These are phyloP conservation scores for Thymus quinquecostatus DNA, from an alignment of 257 asterid species.

Conservation along the genomic window DNA sequence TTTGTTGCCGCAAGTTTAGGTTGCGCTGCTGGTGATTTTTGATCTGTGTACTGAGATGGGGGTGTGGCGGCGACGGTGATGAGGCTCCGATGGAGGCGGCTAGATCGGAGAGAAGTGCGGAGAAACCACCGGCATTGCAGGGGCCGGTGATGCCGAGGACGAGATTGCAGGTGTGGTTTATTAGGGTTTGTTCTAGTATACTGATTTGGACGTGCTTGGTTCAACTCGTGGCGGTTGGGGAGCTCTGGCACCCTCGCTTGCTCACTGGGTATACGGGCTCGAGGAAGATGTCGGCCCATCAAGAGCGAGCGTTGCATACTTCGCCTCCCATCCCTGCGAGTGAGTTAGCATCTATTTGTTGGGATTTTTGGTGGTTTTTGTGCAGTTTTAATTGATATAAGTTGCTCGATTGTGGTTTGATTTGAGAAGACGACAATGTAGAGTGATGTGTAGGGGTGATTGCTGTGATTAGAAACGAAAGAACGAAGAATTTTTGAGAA, in stretches of 20 bases:
- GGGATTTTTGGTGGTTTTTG: conserved; percentile 21
- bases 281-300: conserved; percentile 47
- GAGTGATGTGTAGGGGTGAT: conserved; percentile 20
- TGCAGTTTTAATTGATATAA: conserved; percentile 18
- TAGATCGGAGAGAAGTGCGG: conserved; percentile 52
- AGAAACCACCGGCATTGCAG: conserved; percentile 55
- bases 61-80: conserved; percentile 52
- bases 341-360: conserved; percentile 52
- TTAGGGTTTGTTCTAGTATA: conserved; percentile 88
- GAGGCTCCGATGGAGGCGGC: conserved; percentile 60
- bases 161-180: conserved; percentile 80
- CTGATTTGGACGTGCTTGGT: conserved; percentile 93
- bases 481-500: neutral
- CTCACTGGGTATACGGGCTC: conserved; percentile 51
- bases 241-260: conserved; percentile 77
- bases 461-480: neutral
- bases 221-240: conserved; percentile 79
- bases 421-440: conserved; percentile 8
- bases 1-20: conserved; percentile 24
- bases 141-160: conserved; percentile 70
- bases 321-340: conserved; percentile 55
- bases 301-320: conserved; percentile 45
- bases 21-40: conserved; percentile 12
- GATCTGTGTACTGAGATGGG: conserved; percentile 48
- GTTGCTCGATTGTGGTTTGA: conserved; percentile 18